phyloP scores from a whole-genome alignment of 345 rosid genomes.

The Laguncularia racemosa region DNA sequence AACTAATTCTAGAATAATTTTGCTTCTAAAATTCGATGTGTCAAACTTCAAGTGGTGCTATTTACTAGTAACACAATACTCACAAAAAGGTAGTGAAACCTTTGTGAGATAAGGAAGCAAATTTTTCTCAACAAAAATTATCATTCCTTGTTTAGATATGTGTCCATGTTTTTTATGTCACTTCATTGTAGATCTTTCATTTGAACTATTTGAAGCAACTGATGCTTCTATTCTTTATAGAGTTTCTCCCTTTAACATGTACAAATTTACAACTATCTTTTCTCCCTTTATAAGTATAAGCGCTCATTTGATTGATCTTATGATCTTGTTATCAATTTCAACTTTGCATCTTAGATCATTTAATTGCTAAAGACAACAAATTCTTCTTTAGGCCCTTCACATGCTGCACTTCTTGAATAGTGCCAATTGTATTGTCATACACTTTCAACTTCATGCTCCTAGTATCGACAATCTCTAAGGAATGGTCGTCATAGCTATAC shows the following conservation, averaged over 20 bases:
- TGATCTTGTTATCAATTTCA: not conserved
- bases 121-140: not conserved
- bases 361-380: not conserved
- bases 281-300: not conserved
- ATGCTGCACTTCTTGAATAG: not conserved
- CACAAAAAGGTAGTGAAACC: not conserved
- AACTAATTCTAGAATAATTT: not conserved
- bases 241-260: not conserved
- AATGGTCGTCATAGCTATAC: not conserved
- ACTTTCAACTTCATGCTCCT: not conserved
- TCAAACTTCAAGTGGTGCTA: not conserved
- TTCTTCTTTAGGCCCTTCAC: constrained; percentile 2
- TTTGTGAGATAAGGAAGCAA: not conserved
- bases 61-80: not conserved
- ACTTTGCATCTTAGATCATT: not conserved
- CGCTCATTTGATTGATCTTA: not conserved
- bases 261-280: not conserved
- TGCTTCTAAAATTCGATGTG: not conserved
- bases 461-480: not conserved
- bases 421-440: not conserved
- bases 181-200: not conserved
- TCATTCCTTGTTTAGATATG: not conserved
- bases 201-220: not conserved
- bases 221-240: not conserved
- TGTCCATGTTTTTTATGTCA: not conserved